Evolutionary conservation across 192 early-diverging fungal species (phyloP).

Genomic region (Podila minutissima): DNA sequence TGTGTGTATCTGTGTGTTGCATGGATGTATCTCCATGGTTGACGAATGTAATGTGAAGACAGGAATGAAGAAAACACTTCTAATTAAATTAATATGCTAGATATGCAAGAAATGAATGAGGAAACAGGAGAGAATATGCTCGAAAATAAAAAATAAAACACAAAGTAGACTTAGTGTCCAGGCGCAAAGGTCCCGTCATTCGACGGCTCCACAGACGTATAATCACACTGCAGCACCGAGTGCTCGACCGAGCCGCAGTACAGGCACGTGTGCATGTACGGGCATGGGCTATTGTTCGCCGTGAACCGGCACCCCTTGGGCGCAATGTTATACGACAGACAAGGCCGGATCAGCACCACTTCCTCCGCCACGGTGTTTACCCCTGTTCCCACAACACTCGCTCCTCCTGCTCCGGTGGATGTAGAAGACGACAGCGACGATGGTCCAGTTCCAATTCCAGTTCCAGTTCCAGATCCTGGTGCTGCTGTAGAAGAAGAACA

Average conservation of each 20-base stretch:
- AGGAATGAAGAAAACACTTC: no score
- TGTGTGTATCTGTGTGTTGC: neutral
- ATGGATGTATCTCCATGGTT: no score
- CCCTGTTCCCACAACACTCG: neutral
- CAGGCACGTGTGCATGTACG: slow-evolving; percentile 41
- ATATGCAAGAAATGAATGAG: neutral
- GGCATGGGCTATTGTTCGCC: slow-evolving; percentile 40
- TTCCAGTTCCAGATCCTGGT: slow-evolving; percentile 1
- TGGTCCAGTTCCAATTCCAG: neutral
- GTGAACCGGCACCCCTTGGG: slow-evolving; percentile 47
- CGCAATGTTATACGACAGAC: slow-evolving; percentile 49
- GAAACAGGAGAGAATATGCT: neutral
- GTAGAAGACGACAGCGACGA: neutral
- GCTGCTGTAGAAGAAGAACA: neutral
- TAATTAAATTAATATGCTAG: no score
- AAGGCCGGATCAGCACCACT: slow-evolving; percentile 33
- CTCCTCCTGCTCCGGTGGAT: neutral
- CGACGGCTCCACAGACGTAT: slow-evolving; percentile 29
- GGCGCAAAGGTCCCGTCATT: neutral
- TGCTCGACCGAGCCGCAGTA: slow-evolving; percentile 46
- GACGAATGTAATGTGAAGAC: no score
- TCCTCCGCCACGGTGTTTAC: neutral
- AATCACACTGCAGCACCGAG: slow-evolving; percentile 41
- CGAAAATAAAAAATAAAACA: neutral
- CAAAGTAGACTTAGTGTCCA: neutral